Evolutionary conservation across 208 protist species (phyloP), one percentile per base, ranked within the genome.

Genomic region (Herpetomonas samuelpessoai): DNA sequence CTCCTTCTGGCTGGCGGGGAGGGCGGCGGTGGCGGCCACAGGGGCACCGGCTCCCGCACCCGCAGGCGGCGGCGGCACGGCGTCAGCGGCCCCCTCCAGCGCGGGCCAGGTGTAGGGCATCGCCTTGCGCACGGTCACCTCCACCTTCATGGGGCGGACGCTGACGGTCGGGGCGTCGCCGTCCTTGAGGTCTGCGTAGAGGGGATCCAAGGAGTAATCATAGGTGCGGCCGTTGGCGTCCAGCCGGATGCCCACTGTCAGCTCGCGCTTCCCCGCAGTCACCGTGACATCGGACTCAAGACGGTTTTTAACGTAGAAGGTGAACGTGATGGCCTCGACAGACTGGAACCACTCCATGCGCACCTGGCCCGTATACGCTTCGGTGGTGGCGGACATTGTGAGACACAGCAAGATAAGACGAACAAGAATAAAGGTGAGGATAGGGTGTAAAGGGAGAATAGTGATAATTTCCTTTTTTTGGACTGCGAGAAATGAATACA

Each of bases 291-390:
- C 85, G 2, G 66, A 46, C 22, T 67, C 66, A 0, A 51, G 58
- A 24, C 82, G 69, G 21, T 95, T 74, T 53, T 93, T 92, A 19
- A 95, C 80, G 73, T 92, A 96, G 64, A 96, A 93, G 31, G 76
- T 88, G 59, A 97, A 80, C 41, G 75, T 79, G 26, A 96, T 45
- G 14, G 56, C 57, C 14, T 74, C 64, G 3, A 58, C 60, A 12
- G 83, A 86, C 67, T 97, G 93, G 65, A 92, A 96, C 91, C 91
- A 97, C 61, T 97, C 93, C 65, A 80, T 84, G 41, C 83, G 81
- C 46, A 93, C 83, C 30, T 68, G 62, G 0, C 71, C 76, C 7
- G 57, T 63, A 55, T 86, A 88, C 6, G 73, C 65, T 14, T 80
- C 65, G 6, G 78, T 84, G 27, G 69, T 58, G 16, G 61, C 16